Evolutionary conservation across 1,139 yeast species (phyloP), one percentile per base, ranked within the genome.

Genomic region (Suhomyces atakaporum): DNA sequence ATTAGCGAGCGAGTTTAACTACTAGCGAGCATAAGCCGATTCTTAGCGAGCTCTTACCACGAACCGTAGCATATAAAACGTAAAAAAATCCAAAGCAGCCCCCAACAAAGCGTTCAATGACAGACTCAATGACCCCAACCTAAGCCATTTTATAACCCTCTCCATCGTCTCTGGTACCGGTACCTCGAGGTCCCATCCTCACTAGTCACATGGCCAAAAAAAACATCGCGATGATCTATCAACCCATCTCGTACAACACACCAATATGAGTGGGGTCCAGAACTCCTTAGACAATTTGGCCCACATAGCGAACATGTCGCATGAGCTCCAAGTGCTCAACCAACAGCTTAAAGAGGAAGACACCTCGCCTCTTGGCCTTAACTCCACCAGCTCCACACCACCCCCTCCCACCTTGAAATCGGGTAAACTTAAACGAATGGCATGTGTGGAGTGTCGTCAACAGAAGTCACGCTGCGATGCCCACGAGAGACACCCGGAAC

Each of bases 391-490:
- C 13, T 25, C 42, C 18, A 31, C 42, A n/a, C 38, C 37, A 3
- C 38, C 45, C 2, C 41, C 40, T 13, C 31, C 38, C n/a, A 22
- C 35, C 36, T 18, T 26, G 21, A 58, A 58, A 40, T 27, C 53
- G 3, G 58, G 56, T 4, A 62, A 53, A 38, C 54, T 56, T 11
- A 82, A 81, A 54, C 74, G 82, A 44, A 81, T 89, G 58, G 97
- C 97, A 0, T 92, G 98, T 66, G 89, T 87, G 2, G 96, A 90
- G 55, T 92, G 98, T 56, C 76, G 98, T 13, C 98, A 92, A 60
- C 98, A 92, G 57, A 92, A 92, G 62, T 60, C 92, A 16, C 78
- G 83, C 47, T 92, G 97, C 62, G 95, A 88, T 58, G 95, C 96
- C 7, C 79, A 75, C 44, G 89, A 84, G 43, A 73, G 69, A 37